Base-by-base conservation (phyloP, 352 stramenopile genomes). In the Pythium utonaiense region DNA sequence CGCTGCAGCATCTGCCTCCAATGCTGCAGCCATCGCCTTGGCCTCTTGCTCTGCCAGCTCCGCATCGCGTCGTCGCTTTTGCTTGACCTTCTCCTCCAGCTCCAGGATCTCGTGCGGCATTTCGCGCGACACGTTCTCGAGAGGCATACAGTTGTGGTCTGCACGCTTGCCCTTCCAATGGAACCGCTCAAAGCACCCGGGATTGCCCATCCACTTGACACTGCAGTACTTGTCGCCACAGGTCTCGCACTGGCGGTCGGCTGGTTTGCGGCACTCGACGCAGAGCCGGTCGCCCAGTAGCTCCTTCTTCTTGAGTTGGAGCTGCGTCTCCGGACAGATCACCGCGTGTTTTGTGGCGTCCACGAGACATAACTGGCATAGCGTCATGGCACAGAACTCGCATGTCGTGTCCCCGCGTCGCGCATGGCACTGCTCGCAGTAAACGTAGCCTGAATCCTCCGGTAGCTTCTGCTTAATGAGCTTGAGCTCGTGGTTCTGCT, bases 171-270 rank as follows among this genome's bases (percentile, higher is more conserved):
- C 84, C 30, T 88, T 90, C 33, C 54, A 68, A 55, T 94, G 84
- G 64, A 91, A 94, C 25, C 75, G 70, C 67, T 94, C 82, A 62
- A 94, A 94, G 64, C 84, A 94, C 13, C 83, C 84, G 6, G 83
- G 63, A 62, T 94, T 89, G 33, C 84, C 84, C 80, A 92, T 92
- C 82, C 85, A 91, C 19, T 78, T 80, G 19, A 86, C 82, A 52
- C 85, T 94, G 64, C 83, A 95, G 64, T 95, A 95, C 16, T 73
- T 70, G 53, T 95, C 85, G 28, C 75, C 77, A 41, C 85, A 95
- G 10, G 57, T 76, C 22, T 54, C 57, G 30, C 85, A 95, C 62
- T 73, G 60, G 6, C 85, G 81, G 61, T 95, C 85, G 3, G 83
- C 83, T 16, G 70, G 65, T 60, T 90, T 87, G 41, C 79, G 70